Percentiles rank a stretch among this genome's conserved stretches.
Evolutionary conservation across 805 yeast species (phyloP).

Genomic region (Cyberlindnera mississippiensis): DNA sequence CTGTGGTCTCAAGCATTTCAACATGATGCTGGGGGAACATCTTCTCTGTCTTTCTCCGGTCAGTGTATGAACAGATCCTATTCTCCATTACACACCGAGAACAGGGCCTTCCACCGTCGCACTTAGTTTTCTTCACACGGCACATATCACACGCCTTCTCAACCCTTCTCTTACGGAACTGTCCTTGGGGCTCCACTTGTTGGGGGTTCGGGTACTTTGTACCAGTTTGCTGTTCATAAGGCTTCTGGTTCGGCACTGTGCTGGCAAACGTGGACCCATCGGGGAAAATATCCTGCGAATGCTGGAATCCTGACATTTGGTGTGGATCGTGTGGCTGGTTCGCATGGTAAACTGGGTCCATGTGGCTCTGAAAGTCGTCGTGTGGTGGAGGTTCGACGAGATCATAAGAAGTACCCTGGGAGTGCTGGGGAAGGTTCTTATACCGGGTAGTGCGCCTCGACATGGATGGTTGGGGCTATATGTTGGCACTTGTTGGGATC

Average conservation of each 20-base stretch:
- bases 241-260: too few species aligned
- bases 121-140: constrained; percentile 58
- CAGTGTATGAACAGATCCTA: constrained; percentile 56
- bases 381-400: too few species aligned
- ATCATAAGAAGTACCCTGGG: neutral
- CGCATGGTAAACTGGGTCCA: too few species aligned
- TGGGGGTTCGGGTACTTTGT: neutral
- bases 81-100: constrained; percentile 51
- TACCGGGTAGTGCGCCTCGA: neutral
- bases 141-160: constrained; percentile 65
- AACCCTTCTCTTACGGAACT: constrained; percentile 38
- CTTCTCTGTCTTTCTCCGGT: constrained; percentile 47
- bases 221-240: too few species aligned
- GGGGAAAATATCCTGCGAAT: too few species aligned
- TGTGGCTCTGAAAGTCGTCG: too few species aligned
- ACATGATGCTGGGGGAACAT: constrained; percentile 57
- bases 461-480: neutral
- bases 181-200: neutral
- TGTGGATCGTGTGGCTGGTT: too few species aligned
- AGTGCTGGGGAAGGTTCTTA: neutral
- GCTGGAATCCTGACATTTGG: too few species aligned
- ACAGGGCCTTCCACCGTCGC: constrained; percentile 62
- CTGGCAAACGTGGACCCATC: too few species aligned
- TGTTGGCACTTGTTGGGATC: neutral
- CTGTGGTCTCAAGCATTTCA: constrained; percentile 56